phyloP scores from a whole-genome alignment of 2,329 filamentous ascomycete species.

The Stylonectria norvegica region DNA sequence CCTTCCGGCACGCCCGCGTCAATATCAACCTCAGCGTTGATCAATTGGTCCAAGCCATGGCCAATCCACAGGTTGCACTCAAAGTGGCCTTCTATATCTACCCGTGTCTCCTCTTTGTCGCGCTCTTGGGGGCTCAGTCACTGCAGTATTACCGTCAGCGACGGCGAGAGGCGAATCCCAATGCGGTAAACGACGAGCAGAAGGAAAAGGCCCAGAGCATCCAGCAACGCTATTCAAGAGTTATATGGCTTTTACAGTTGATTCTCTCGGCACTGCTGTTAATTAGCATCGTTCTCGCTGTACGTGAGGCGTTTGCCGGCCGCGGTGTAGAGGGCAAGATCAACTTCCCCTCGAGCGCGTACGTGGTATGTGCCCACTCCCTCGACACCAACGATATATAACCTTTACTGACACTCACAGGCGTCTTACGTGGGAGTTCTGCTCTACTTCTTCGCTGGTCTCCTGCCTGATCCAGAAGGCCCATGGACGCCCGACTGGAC shows the following conservation, averaged over 20 bases:
- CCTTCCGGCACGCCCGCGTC: not conserved
- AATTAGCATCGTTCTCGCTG: slow-evolving; percentile 32
- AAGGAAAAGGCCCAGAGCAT: slow-evolving; percentile 29
- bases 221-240: slow-evolving; percentile 28
- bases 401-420: slow-evolving; percentile 19
- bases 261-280: slow-evolving; percentile 32
- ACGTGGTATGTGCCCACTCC: slow-evolving; percentile 29
- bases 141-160: slow-evolving; percentile 36
- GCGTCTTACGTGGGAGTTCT: slow-evolving; percentile 40
- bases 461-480: slow-evolving; percentile 43
- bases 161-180: slow-evolving; percentile 23
- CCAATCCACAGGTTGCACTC: slow-evolving; percentile 33
- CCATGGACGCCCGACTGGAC: slow-evolving; percentile 39
- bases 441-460: slow-evolving; percentile 40
- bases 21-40: not conserved
- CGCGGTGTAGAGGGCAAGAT: slow-evolving; percentile 23
- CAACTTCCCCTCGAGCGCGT: slow-evolving; percentile 40
- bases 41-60: slow-evolving; percentile 25
- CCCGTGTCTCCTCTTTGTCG: slow-evolving; percentile 36
- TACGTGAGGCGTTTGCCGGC: slow-evolving; percentile 31
- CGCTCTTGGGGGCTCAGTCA: slow-evolving; percentile 35
- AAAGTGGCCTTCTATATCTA: slow-evolving; percentile 41
- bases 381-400: not conserved
- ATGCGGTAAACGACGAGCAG: slow-evolving; percentile 24
- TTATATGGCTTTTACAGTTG: slow-evolving; percentile 37